phyloP scores from a whole-genome alignment of 1,139 yeast genomes.

The Insectozyma bohioensis region DNA sequence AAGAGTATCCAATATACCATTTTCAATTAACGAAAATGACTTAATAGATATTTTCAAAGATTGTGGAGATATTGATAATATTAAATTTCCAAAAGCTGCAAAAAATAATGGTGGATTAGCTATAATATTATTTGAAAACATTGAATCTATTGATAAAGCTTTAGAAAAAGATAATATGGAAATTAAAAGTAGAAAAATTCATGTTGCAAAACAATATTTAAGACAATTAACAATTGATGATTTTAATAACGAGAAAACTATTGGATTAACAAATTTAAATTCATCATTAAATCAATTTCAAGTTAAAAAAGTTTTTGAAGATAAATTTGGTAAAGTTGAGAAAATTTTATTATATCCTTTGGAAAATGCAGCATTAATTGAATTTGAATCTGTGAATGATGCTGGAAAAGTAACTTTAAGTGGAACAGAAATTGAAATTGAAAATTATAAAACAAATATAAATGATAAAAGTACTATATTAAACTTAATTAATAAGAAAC shows the following conservation, averaged over 20 bases:
- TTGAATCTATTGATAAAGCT: constrained; percentile 42
- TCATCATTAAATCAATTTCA: constrained; percentile 47
- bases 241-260: constrained; percentile 29
- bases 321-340: constrained; percentile 34
- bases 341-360: constrained; percentile 50
- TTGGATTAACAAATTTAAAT: constrained; percentile 47
- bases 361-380: constrained; percentile 52
- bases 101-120: constrained; percentile 56
- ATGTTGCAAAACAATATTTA: constrained; percentile 38
- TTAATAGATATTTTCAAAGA: constrained; percentile 25
- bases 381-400: constrained; percentile 43
- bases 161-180: constrained; percentile 32
- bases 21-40: constrained; percentile 34
- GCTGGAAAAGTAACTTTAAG: constrained; percentile 59
- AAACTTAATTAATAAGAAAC: constrained; percentile 12
- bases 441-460: constrained; percentile 6
- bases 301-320: constrained; percentile 30
- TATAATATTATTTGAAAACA: constrained; percentile 45
- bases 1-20: constrained; percentile 72
- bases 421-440: constrained; percentile 10
- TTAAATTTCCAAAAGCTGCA: constrained; percentile 48
- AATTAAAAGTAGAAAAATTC: constrained; percentile 43
- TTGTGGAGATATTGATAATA: constrained; percentile 44
- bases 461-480: constrained; percentile 7
- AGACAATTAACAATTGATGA: constrained; percentile 24